A percentile compares a stretch with the other conserved stretches of the same genome.
Conservation (phyloP, 768 basidiomycete species). For the Lanmaoa rubissima region DNA sequence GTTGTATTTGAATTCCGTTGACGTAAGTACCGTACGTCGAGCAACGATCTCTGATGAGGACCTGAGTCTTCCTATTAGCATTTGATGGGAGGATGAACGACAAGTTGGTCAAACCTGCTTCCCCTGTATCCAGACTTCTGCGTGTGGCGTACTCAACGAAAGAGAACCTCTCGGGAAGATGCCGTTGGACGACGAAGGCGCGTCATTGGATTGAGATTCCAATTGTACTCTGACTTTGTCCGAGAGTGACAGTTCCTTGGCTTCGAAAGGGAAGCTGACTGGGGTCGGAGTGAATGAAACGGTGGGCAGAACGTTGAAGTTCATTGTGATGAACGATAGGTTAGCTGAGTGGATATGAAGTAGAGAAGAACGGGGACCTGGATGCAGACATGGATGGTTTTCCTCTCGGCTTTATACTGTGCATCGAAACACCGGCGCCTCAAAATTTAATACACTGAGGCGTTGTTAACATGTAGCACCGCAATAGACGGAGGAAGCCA, state of each 20-base stretch:
- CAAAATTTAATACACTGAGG: conserved; percentile 1
- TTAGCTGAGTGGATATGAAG: background rate
- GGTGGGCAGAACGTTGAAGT: conserved; percentile 28
- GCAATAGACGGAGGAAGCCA: conserved; percentile 13
- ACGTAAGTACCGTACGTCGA: conserved; percentile 49
- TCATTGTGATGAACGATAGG: conserved; percentile 14
- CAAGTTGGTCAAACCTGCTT: conserved; percentile 35
- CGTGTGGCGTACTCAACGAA: conserved; percentile 43
- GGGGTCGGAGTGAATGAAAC: conserved; percentile 35
- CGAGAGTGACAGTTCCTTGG: conserved; percentile 37
- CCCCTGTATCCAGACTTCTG: conserved; percentile 46
- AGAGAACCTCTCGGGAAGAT: conserved; percentile 41
- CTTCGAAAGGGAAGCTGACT: conserved; percentile 37
- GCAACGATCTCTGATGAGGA: conserved; percentile 46
- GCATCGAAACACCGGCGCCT: conserved; percentile 4
- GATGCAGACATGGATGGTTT: background rate
- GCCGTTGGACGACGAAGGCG: conserved; percentile 36
- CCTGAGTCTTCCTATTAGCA: conserved; percentile 29
- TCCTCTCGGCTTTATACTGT: conserved; percentile 21
- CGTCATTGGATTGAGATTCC: conserved; percentile 30
- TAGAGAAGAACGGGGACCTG: background rate
- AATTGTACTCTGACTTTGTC: conserved; percentile 32
- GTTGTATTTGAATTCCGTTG: conserved; percentile 41
- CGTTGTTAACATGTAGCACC: conserved; percentile 5
- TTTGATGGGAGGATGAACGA: background rate